Percentiles rank a stretch among this genome's conserved stretches.
phyloP scores from a whole-genome alignment of 768 basidiomycete species.

The Sporobolomyces pararoseus region DNA sequence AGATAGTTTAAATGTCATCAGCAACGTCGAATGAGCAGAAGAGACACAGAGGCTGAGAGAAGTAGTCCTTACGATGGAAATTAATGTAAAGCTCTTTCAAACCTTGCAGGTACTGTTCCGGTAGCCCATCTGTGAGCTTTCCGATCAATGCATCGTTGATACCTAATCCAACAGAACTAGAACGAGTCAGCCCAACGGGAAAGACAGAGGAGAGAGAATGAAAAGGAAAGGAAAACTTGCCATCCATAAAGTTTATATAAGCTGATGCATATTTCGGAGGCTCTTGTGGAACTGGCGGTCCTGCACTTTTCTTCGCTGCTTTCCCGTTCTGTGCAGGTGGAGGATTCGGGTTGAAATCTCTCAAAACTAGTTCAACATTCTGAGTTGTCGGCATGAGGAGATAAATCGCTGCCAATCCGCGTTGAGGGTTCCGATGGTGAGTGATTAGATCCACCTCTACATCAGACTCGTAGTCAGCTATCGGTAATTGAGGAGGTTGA shows the following conservation, averaged over 20 bases:
- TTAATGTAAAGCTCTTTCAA: constrained; percentile 87
- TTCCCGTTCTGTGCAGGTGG: constrained; percentile 1
- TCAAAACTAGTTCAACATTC: constrained; percentile 86
- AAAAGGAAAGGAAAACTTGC: too few relatives aligned
- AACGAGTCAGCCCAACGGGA: too few relatives aligned
- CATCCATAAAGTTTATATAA: constrained; percentile 90
- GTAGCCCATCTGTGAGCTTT: constrained; percentile 67
- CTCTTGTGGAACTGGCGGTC: constrained; percentile 14
- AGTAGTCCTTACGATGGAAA: constrained; percentile 78
- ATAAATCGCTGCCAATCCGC: constrained; percentile 85
- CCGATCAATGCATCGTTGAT: constrained; percentile 74
- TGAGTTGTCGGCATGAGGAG: constrained; percentile 89
- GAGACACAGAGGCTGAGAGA: not conserved
- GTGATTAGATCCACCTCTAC: constrained; percentile 89
- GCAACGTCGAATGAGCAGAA: not conserved
- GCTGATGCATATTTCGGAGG: constrained; percentile 66
- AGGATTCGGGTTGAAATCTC: constrained; percentile 62
- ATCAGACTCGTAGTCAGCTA: not conserved
- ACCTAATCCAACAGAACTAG: too few relatives aligned
- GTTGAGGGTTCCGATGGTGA: constrained; percentile 73
- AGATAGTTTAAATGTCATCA: not conserved
- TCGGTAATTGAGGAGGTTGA: not conserved
- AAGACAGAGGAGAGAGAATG: not conserved
- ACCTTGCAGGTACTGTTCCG: constrained; percentile 69
- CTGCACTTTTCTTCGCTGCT: constrained; percentile 22